phyloP scores from a whole-genome alignment of 345 rosid species.

The Mallotus nudiflorus region DNA sequence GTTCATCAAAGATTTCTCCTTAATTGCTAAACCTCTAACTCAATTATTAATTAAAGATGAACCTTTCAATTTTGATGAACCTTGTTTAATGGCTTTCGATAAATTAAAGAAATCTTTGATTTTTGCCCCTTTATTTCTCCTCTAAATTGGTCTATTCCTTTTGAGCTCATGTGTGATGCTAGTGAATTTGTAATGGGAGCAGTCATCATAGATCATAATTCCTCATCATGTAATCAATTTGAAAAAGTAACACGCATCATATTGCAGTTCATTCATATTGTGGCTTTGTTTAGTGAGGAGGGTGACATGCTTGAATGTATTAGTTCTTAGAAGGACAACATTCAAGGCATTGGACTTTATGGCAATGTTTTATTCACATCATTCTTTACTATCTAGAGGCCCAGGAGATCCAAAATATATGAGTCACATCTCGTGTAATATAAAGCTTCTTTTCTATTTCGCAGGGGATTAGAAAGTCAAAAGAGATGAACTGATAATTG shows the following conservation, averaged over 20 bases:
- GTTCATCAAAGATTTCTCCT: too few species aligned
- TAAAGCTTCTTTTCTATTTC: slow-evolving; percentile 55
- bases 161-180: too few species aligned
- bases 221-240: slow-evolving; percentile 54
- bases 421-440: slow-evolving; percentile 52
- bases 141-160: too few species aligned
- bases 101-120: too few species aligned
- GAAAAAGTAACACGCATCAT: too few species aligned
- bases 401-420: slow-evolving; percentile 90
- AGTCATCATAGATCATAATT: too few species aligned
- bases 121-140: too few species aligned
- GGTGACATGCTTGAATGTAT: slow-evolving; percentile 63
- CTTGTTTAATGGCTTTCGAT: too few species aligned
- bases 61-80: too few species aligned
- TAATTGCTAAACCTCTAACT: too few species aligned
- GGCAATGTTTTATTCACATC: slow-evolving; percentile 63
- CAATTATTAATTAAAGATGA: too few species aligned
- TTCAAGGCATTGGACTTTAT: slow-evolving; percentile 72
- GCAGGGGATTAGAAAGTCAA: slow-evolving; percentile 59
- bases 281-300: slow-evolving; percentile 50
- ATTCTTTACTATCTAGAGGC: slow-evolving; percentile 58
- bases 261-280: slow-evolving; percentile 14
- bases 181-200: too few species aligned
- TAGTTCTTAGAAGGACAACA: slow-evolving; percentile 50
- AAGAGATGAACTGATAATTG: slow-evolving; percentile 65